phyloP scores from a whole-genome alignment of 352 stramenopile genomes.

The Blastocystis sp. region DNA sequence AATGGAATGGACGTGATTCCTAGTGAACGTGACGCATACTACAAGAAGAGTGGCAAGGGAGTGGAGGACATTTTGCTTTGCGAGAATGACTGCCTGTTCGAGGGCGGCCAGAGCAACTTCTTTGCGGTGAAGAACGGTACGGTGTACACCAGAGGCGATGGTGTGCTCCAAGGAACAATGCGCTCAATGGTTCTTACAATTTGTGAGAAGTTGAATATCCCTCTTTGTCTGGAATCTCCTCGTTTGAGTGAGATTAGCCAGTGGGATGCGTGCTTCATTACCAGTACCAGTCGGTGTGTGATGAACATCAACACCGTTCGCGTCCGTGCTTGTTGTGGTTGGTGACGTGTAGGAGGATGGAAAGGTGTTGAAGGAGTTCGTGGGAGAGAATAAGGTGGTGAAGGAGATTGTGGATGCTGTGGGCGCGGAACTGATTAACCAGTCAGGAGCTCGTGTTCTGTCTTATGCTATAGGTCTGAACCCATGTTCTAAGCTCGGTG shows the following conservation, averaged over 20 bases:
- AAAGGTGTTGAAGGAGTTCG: conserved; percentile 54
- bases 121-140: conserved; percentile 52
- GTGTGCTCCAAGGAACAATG: conserved; percentile 64
- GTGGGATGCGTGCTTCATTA: conserved; percentile 73
- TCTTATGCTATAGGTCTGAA: conserved; percentile 13
- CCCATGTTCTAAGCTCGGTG: not conserved
- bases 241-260: conserved; percentile 37
- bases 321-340: not conserved
- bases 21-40: conserved; percentile 51
- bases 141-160: conserved; percentile 56
- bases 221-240: conserved; percentile 44
- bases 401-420: conserved; percentile 6
- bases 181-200: conserved; percentile 51
- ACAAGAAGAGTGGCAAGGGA: conserved; percentile 53
- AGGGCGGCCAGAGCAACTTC: conserved; percentile 63
- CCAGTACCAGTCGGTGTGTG: conserved; percentile 61
- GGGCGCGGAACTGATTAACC: not conserved
- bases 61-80: conserved; percentile 68
- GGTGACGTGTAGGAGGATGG: conserved; percentile 51
- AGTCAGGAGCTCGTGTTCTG: not conserved
- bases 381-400: conserved; percentile 10
- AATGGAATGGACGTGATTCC: not conserved
- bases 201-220: conserved; percentile 65
- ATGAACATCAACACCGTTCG: conserved; percentile 72
- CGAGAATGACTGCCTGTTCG: conserved; percentile 46